Base-by-base conservation (phyloP, 768 basidiomycete genomes). In the Hypsizygus marmoreus region DNA sequence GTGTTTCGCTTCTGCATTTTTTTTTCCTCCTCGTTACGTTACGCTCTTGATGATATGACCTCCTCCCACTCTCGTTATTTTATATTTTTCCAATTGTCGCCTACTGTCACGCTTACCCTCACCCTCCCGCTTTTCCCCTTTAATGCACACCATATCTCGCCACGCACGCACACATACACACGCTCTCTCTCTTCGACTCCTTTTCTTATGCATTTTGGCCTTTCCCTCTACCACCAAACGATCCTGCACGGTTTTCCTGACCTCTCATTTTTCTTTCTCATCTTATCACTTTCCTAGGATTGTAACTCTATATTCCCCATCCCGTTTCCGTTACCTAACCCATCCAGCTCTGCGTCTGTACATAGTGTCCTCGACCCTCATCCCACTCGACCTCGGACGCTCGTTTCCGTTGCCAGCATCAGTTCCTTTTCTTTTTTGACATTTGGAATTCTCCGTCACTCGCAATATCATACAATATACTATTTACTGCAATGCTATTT, bases 301-400 rank as follows among this genome's bases (percentile, higher is more conserved):
- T 56, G 57, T 56, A n/a, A 59, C 45, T 49, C 38, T 55, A 53
- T 44, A 31, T 37, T 43, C n/a, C n/a, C n/a, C n/a, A n/a, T n/a
- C n/a, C n/a, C n/a, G n/a, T n/a, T n/a, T n/a, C n/a, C n/a, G n/a
- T n/a, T n/a, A n/a, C n/a, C n/a, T n/a, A n/a, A n/a, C n/a, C n/a
- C n/a, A n/a, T n/a, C n/a, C n/a, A n/a, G n/a, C n/a, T n/a, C n/a
- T n/a, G n/a, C n/a, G n/a, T n/a, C n/a, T n/a, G n/a, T n/a, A n/a
- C n/a, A n/a, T n/a, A n/a, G n/a, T n/a, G n/a, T n/a, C n/a, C n/a
- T n/a, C n/a, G n/a, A n/a, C n/a, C n/a, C n/a, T n/a, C n/a, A n/a
- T n/a, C n/a, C n/a, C n/a, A n/a, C n/a, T n/a, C n/a, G n/a, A n/a
- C n/a, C n/a, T n/a, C n/a, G n/a, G n/a, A n/a, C n/a, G n/a, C n/a